Evolutionary conservation across 2,329 filamentous ascomycete species (phyloP).

Genomic region (Aciculosporium take): DNA sequence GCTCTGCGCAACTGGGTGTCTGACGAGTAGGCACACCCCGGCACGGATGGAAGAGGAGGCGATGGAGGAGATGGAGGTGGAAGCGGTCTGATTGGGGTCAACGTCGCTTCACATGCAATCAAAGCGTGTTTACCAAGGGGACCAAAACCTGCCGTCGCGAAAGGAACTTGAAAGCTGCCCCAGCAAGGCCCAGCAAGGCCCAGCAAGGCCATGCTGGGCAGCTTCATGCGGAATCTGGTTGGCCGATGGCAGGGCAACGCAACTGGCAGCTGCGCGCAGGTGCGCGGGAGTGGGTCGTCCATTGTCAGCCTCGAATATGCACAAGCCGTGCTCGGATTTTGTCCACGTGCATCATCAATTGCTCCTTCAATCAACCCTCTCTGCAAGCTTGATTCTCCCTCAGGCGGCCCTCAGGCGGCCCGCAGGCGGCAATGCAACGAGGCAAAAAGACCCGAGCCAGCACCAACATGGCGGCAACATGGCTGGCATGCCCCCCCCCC

Average conservation of each 20-base stretch:
- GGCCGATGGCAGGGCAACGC: conserved; percentile 2
- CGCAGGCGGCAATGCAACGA: no score
- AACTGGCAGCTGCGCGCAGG: neutral
- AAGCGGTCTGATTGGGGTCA: neutral
- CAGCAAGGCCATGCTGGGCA: no score
- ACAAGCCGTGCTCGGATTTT: no score
- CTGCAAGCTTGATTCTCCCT: no score
- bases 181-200: no score
- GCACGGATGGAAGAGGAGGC: neutral
- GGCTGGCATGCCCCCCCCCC: no score
- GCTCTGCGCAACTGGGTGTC: neutral
- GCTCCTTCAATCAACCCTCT: no score
- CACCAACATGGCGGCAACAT: no score
- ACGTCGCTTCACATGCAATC: neutral
- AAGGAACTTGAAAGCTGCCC: neutral
- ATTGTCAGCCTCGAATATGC: no score
- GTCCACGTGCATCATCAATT: no score
- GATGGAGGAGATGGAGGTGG: neutral
- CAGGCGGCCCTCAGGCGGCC: no score
- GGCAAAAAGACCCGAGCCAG: no score
- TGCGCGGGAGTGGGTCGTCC: neutral
- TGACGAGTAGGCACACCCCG: neutral
- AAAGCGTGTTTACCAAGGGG: neutral
- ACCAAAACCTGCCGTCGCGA: conserved; percentile 1
- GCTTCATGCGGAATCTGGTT: conserved; percentile 1